These are phyloP conservation scores for Hirschioporus abietinus DNA, from an alignment of 768 basidiomycete genomes.

Conservation along the genomic window DNA sequence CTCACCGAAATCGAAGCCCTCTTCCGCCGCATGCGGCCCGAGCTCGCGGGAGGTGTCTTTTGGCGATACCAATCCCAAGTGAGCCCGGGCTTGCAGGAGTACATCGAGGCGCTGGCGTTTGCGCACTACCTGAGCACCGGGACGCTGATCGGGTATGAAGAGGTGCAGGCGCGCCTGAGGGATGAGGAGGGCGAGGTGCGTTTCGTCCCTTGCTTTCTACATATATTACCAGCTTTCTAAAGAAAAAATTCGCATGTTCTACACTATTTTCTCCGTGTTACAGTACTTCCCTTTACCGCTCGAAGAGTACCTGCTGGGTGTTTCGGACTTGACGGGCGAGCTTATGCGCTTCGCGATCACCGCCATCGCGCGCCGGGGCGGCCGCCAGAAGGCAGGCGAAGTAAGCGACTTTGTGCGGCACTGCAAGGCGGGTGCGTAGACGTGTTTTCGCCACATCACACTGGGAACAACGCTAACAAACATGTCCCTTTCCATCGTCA, in stretches of 20 bases:
- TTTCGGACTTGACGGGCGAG: conserved; percentile 94
- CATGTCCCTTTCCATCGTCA: background rate
- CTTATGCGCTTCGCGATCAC: conserved; percentile 95
- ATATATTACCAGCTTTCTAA: no score
- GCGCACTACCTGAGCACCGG: conserved; percentile 75
- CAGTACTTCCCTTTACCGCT: conserved; percentile 75
- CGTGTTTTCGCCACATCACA: no score
- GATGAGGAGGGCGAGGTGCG: conserved; percentile 62
- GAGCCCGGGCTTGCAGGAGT: conserved; percentile 87
- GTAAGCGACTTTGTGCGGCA: conserved; percentile 67
- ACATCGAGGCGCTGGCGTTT: conserved; percentile 90
- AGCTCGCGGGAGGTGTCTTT: conserved; percentile 63
- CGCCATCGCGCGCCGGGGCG: conserved; percentile 62
- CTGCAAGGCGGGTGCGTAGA: conserved; percentile 60
- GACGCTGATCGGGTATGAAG: conserved; percentile 57
- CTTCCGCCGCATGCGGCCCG: conserved; percentile 55
- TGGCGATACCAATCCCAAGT: conserved; percentile 75
- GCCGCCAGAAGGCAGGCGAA: conserved; percentile 53
- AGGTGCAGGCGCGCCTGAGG: conserved; percentile 61
- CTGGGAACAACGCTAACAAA: no score
- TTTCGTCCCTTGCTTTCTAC: conserved; percentile 15
- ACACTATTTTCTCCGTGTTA: no score
- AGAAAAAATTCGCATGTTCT: no score
- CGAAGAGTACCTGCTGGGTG: conserved; percentile 86
- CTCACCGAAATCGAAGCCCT: conserved; percentile 60